Conservation (phyloP, 73 alveolate genomes). For the Paramecium octaurelia region DNA sequence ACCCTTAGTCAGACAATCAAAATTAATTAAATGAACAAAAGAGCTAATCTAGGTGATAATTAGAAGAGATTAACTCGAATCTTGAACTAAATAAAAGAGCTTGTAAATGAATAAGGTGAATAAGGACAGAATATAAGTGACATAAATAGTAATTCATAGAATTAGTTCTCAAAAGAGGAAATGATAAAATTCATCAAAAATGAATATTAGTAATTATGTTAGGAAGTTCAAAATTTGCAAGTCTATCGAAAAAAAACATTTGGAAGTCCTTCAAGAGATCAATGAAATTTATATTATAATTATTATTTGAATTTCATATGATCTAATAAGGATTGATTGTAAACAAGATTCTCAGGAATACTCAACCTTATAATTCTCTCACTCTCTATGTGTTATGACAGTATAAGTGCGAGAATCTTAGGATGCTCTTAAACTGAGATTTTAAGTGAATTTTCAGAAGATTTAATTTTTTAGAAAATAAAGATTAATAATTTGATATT, state of each 20-base stretch:
- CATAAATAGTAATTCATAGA: neutral
- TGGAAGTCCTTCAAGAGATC: neutral
- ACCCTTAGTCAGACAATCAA: neutral
- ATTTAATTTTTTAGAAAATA: no score
- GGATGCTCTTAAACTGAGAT: no score
- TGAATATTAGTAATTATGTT: neutral
- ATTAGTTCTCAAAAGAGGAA: neutral
- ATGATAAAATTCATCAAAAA: neutral
- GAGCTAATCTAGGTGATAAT: neutral
- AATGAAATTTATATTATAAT: neutral
- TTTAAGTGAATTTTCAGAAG: neutral
- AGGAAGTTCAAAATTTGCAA: neutral
- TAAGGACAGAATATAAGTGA: neutral
- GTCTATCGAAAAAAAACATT: neutral
- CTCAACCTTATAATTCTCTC: neutral
- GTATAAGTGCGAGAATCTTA: neutral
- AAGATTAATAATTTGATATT: neutral
- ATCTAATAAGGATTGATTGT: neutral
- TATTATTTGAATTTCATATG: neutral
- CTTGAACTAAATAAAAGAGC: neutral
- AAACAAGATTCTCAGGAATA: neutral
- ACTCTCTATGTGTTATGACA: neutral
- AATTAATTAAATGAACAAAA: neutral
- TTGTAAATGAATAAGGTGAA: neutral
- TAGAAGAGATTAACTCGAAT: neutral